phyloP scores from a whole-genome alignment of 352 stramenopile genomes.

The Blastocystis sp. region DNA sequence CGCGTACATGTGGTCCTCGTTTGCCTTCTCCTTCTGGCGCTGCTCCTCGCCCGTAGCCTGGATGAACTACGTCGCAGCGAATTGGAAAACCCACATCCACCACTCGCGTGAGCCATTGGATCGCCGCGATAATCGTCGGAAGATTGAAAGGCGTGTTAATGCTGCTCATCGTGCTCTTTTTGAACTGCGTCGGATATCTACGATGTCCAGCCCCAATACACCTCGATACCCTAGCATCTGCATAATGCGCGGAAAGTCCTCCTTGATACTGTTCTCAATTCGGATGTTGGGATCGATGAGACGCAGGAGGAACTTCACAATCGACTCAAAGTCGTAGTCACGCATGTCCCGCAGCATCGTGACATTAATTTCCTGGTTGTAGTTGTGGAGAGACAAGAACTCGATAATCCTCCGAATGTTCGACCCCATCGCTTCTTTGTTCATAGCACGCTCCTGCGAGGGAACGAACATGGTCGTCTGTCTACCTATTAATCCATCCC shows the following conservation, averaged over 20 bases:
- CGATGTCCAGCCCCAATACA: neutral
- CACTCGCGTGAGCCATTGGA: constrained; percentile 48
- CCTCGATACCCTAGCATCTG: constrained; percentile 25
- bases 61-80: neutral
- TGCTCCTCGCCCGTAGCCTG: neutral
- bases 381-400: constrained; percentile 51
- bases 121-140: constrained; percentile 29
- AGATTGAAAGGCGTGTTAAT: constrained; percentile 14
- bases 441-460: neutral
- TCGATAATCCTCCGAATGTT: constrained; percentile 43
- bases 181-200: constrained; percentile 25
- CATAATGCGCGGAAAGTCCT: constrained; percentile 48
- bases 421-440: constrained; percentile 17
- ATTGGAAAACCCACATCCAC: neutral
- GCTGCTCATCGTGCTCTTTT: constrained; percentile 38
- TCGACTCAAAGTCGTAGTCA: constrained; percentile 50
- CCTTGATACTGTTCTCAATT: constrained; percentile 22
- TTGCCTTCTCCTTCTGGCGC: neutral
- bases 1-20: constrained; percentile 1
- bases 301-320: constrained; percentile 33
- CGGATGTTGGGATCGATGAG: constrained; percentile 47
- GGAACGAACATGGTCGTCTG: constrained; percentile 5
- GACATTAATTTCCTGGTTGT: constrained; percentile 34
- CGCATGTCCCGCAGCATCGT: neutral
- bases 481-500: neutral